Conservation (phyloP, 495 filamentous ascomycete species). For the Corynascus novoguineensis region DNA sequence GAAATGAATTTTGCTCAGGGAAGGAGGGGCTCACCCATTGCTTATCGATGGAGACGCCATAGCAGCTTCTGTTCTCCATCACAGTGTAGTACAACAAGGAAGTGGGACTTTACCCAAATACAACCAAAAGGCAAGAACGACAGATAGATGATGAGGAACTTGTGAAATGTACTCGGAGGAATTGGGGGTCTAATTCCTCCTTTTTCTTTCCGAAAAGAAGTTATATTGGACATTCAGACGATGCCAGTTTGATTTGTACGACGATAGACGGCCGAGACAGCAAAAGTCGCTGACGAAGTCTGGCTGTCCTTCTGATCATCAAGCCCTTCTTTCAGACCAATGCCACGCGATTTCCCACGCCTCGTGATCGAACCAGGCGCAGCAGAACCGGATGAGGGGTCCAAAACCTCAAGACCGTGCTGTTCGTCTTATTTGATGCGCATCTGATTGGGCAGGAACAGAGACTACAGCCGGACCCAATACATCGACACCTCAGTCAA, state of each 20-base stretch:
- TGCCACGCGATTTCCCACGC: background rate
- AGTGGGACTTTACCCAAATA: background rate
- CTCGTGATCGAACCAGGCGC: constrained; percentile 2
- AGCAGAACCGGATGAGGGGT: background rate
- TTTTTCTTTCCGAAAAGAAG: too few species aligned
- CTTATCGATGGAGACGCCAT: constrained; percentile 19
- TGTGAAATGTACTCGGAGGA: too few species aligned
- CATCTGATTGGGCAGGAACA: background rate
- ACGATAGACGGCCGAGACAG: background rate
- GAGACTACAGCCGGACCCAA: background rate
- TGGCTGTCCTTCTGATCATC: background rate
- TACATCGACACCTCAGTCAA: background rate
- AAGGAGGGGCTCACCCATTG: constrained; percentile 25
- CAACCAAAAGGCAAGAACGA: too few species aligned
- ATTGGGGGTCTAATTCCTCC: too few species aligned
- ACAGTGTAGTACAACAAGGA: background rate
- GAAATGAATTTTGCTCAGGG: background rate
- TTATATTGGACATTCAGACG: too few species aligned
- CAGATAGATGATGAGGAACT: too few species aligned
- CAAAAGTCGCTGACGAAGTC: background rate
- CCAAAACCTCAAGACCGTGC: background rate
- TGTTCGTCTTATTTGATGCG: background rate
- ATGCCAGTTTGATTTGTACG: background rate
- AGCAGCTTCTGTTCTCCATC: constrained; percentile 16
- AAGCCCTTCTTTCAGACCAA: constrained; percentile 1